Evolutionary conservation across 2,329 filamentous ascomycete genomes (phyloP).

Genomic region (Penicillium sp.): DNA sequence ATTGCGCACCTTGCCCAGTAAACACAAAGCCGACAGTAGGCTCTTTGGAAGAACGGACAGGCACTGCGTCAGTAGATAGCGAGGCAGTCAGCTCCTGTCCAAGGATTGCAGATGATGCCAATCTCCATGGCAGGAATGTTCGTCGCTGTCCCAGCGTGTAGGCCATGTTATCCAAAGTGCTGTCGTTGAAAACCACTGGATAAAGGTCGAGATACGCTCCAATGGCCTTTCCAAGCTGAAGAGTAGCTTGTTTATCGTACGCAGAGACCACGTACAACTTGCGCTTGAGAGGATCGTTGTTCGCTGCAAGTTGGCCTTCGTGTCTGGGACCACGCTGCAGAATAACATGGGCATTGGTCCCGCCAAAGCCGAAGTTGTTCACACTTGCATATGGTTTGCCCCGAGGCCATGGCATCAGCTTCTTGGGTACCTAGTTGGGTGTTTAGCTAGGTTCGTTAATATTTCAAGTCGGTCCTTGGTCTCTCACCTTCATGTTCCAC

Average conservation of each 20-base stretch:
- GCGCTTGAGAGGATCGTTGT: constrained; percentile 13
- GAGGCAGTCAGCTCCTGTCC: constrained; percentile 14
- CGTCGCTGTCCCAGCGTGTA: constrained; percentile 25
- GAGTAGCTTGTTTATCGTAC: constrained; percentile 18
- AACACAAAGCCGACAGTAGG: constrained; percentile 35
- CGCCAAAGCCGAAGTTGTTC: constrained; percentile 39
- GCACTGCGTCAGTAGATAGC: constrained; percentile 12
- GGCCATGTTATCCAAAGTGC: constrained; percentile 19
- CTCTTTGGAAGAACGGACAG: constrained; percentile 17
- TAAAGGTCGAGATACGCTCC: constrained; percentile 18
- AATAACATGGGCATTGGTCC: constrained; percentile 35
- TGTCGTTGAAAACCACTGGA: constrained; percentile 18
- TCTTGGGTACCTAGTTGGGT: constrained; percentile 17
- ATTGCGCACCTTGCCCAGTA: constrained; percentile 40
- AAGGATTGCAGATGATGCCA: constrained; percentile 15
- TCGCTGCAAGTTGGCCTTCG: constrained; percentile 16
- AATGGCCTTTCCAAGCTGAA: constrained; percentile 14
- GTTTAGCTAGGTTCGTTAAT: background rate
- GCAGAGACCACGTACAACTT: constrained; percentile 20
- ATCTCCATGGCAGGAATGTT: constrained; percentile 22
- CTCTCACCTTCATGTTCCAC: constrained; percentile 26
- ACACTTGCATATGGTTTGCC: constrained; percentile 26
- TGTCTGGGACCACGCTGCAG: constrained; percentile 23
- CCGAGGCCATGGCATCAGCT: constrained; percentile 27
- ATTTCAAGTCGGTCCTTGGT: background rate